Conservation (phyloP, 352 stramenopile genomes). For the Phytophthora pluvialis region DNA sequence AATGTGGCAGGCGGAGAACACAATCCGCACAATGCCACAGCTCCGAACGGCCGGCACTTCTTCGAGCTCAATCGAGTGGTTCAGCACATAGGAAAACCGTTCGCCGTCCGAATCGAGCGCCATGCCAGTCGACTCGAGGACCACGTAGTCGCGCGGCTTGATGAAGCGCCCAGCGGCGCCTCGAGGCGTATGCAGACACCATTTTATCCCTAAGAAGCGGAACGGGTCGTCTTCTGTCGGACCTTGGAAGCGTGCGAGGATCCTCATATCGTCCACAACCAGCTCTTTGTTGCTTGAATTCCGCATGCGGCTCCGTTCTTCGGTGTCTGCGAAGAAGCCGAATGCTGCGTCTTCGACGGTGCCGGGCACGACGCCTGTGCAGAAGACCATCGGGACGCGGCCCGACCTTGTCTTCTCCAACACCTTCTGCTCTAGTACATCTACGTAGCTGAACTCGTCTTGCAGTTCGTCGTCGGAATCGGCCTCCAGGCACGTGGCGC, state of each 20-base stretch:
- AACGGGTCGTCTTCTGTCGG: conserved; percentile 50
- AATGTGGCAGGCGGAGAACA: conserved; percentile 47
- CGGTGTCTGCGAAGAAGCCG: conserved; percentile 42
- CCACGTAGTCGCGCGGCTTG: conserved; percentile 54
- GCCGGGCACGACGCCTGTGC: conserved; percentile 32
- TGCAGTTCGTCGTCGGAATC: conserved; percentile 18
- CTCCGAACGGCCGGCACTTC: conserved; percentile 38
- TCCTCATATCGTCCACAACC: conserved; percentile 29
- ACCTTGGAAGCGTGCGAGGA: conserved; percentile 44
- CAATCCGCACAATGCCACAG: conserved; percentile 32
- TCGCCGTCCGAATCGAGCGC: conserved; percentile 38
- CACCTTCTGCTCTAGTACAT: conserved; percentile 33
- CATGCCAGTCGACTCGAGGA: conserved; percentile 56
- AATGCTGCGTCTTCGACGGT: conserved; percentile 51
- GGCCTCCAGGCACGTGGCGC: conserved; percentile 20
- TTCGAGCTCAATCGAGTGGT: conserved; percentile 42
- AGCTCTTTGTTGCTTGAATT: conserved; percentile 31
- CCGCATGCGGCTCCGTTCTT: conserved; percentile 34
- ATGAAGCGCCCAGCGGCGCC: conserved; percentile 34
- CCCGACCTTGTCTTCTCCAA: conserved; percentile 32
- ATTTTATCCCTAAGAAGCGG: conserved; percentile 57
- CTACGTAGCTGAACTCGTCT: conserved; percentile 21
- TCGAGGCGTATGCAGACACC: conserved; percentile 29
- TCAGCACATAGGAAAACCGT: conserved; percentile 40
- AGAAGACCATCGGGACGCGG: conserved; percentile 37